These are phyloP conservation scores for Diaporthe ilicicola DNA, from an alignment of 2,329 filamentous ascomycete genomes.

Conservation along the genomic window DNA sequence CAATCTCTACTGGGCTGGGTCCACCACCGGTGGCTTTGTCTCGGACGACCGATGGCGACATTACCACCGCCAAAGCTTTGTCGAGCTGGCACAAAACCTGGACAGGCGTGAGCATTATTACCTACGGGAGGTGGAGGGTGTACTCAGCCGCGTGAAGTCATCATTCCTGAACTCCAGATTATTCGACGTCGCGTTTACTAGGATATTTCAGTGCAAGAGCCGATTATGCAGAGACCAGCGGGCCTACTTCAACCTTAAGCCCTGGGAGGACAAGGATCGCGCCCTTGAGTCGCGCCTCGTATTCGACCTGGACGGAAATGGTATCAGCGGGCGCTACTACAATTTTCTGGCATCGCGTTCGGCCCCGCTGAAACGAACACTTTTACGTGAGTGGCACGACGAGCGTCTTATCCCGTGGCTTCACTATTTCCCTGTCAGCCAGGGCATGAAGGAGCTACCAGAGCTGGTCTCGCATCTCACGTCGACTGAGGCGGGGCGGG, in stretches of 20 bases:
- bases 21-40: slow-evolving; percentile 27
- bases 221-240: slow-evolving; percentile 33
- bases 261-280: slow-evolving; percentile 26
- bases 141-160: neutral
- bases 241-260: slow-evolving; percentile 32
- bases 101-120: neutral
- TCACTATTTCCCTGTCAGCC: slow-evolving; percentile 63
- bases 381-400: slow-evolving; percentile 67
- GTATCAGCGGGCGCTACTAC: slow-evolving; percentile 62
- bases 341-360: slow-evolving; percentile 57
- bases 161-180: slow-evolving; percentile 24
- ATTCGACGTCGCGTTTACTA: slow-evolving; percentile 31
- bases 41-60: slow-evolving; percentile 15
- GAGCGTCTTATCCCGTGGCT: slow-evolving; percentile 64
- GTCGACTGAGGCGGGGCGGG: slow-evolving; percentile 54
- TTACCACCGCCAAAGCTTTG: slow-evolving; percentile 31
- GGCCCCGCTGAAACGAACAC: slow-evolving; percentile 59
- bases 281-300: slow-evolving; percentile 50
- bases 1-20: slow-evolving; percentile 32
- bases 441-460: slow-evolving; percentile 58
- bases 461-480: slow-evolving; percentile 59
- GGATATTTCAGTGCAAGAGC: slow-evolving; percentile 24
- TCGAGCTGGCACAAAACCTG: slow-evolving; percentile 25
- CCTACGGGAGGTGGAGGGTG: neutral
- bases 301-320: slow-evolving; percentile 65